A percentile compares a stretch with the other conserved stretches of the same genome.
Conservation (phyloP, 2,329 filamentous ascomycete genomes). For the Aureobasidium namibiae region DNA sequence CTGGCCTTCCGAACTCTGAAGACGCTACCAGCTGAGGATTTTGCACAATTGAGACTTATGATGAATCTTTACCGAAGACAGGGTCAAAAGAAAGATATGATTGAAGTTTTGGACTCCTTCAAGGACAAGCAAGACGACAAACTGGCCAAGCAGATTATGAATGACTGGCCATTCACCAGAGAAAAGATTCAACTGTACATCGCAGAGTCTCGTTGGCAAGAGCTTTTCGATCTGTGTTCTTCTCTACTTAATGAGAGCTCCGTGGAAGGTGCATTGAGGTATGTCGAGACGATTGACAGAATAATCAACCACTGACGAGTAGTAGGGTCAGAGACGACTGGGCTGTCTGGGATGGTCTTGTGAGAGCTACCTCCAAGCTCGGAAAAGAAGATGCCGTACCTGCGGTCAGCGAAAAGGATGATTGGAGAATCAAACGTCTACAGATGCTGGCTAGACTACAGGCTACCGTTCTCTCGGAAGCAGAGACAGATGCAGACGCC, state of each 20-base stretch:
- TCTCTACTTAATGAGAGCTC: background rate
- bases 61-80: slow-evolving; percentile 12
- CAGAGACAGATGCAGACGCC: background rate
- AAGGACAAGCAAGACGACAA: slow-evolving; percentile 2
- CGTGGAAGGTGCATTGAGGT: background rate
- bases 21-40: background rate
- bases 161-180: slow-evolving; percentile 10
- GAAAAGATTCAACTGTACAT: slow-evolving; percentile 7
- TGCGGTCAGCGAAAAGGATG: background rate
- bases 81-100: slow-evolving; percentile 1
- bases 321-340: slow-evolving; percentile 10
- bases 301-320: background rate
- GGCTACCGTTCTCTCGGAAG: background rate
- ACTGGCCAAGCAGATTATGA: slow-evolving; percentile 4
- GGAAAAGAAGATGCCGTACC: background rate
- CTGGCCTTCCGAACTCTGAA: slow-evolving; percentile 12
- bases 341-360: slow-evolving; percentile 11
- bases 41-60: slow-evolving; percentile 5
- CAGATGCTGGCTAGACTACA: slow-evolving; percentile 9
- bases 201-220: slow-evolving; percentile 4
- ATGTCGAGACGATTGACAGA: background rate
- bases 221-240: background rate
- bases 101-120: background rate
- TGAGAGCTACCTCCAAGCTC: slow-evolving; percentile 3
- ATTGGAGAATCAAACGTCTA: slow-evolving; percentile 6